These are phyloP conservation scores for Yamagishiella unicocca DNA, from an alignment of 139 green algal genomes.

Conservation along the genomic window DNA sequence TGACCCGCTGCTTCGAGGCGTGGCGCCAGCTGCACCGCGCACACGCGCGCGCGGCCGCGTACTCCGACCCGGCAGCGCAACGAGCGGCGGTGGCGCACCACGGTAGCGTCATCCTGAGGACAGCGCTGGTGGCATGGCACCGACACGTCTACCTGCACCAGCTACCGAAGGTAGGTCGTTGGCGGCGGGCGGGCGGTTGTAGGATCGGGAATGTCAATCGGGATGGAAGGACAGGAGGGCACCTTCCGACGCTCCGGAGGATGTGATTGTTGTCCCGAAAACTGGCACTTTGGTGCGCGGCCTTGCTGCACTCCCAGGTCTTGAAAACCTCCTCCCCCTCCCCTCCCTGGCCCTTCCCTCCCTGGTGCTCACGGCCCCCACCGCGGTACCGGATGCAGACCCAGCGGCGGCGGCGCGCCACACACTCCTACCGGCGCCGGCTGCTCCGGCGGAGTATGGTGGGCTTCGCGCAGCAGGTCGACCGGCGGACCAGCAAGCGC, in stretches of 20 bases:
- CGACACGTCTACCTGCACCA: not conserved
- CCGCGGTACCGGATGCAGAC: too few relatives aligned
- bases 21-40: slow-evolving; percentile 30
- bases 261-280: too few relatives aligned
- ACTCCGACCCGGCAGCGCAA: not conserved
- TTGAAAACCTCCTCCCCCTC: too few relatives aligned
- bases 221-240: too few relatives aligned
- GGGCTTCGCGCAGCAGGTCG: not conserved
- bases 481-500: not conserved
- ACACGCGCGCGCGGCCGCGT: not conserved
- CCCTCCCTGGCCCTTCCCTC: too few relatives aligned
- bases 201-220: not conserved
- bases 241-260: too few relatives aligned
- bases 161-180: slow-evolving; percentile 9
- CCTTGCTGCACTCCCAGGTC: too few relatives aligned
- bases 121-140: not conserved
- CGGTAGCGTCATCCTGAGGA: not conserved
- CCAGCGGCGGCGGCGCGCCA: not conserved
- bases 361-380: too few relatives aligned
- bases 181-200: too few relatives aligned
- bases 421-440: not conserved
- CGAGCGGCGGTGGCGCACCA: not conserved
- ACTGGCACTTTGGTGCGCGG: too few relatives aligned
- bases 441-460: slow-evolving; percentile 6
- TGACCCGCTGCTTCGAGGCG: slow-evolving; percentile 18